Base-by-base conservation (phyloP, 2,329 filamentous ascomycete species). In the Colletotrichum euphorbiae region DNA sequence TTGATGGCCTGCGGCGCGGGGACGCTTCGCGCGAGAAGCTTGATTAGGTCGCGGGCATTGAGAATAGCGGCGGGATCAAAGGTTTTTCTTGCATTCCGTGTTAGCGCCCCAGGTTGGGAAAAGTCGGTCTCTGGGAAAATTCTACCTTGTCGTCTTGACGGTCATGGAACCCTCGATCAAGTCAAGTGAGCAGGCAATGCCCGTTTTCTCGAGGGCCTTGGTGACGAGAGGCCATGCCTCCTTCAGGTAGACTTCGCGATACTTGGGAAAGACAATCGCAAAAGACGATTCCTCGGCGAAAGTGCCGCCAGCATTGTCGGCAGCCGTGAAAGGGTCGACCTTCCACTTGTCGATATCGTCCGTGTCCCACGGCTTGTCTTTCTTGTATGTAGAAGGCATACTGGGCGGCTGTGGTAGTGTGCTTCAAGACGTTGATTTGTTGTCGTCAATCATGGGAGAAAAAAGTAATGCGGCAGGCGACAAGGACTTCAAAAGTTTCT, bases 261-360 rank as follows among this genome's bases (percentile, higher is more conserved):
- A 99, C 81, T 97, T 97, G 71, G 96, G 96, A 77, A 98, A 98
- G 6, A 98, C 84, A 0, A 89, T 91, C 72, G 85, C 85, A 78
- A 99, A 99, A 5, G 92, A 94, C 1, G 93, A 97, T 82, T 98
- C 96, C 80, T 99, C 95, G 60, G 90, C 87, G 78, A 99, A 97
- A 19, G 92, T 91, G 72, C 96, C 96, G 62, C 88, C 93, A 36
- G 83, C 81, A 80, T 98, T 98, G 82, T 98, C 92, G 72, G 92
- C 89, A 55, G 93, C 88, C 46, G 89, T 95, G 82, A 98, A 98
- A 31, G 89, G 82, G 43, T 97, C 94, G 74, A 94, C 83, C 89
- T 94, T 95, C 94, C 94, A 98, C 80, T 98, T 97, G 82, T 98
- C 95, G 72, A 98, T 93, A 76, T 98, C 96, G 71, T 97, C 94